Percentiles rank a stretch among this genome's conserved stretches.
Evolutionary conservation across 192 early-diverging fungal genomes (phyloP).

Genomic region (Dissophora globulifera): DNA sequence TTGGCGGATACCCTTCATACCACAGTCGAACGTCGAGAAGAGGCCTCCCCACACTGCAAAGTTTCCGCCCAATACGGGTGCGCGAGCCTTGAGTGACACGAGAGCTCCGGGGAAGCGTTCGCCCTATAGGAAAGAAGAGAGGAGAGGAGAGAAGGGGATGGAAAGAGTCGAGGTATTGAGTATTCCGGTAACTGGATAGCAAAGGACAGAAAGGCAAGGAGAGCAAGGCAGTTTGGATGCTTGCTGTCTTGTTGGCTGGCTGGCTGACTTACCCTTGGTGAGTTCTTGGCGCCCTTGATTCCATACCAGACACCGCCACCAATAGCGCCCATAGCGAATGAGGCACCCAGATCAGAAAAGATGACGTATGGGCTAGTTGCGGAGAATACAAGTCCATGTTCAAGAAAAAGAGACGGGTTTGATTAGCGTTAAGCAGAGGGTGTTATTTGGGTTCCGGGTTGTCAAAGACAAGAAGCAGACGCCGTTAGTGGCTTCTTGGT

Average conservation of each 20-base stretch:
- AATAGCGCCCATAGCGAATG: conserved; percentile 97
- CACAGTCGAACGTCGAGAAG: conserved; percentile 98
- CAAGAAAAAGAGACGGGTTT: neutral
- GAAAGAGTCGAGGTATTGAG: too few relatives aligned
- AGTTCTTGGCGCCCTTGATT: conserved; percentile 98
- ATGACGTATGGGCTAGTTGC: conserved; percentile 80
- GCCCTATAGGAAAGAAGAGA: conserved; percentile 54
- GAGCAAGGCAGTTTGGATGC: neutral
- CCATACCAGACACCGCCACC: conserved; percentile 97
- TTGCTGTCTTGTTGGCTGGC: too few relatives aligned
- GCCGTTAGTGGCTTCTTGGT: too few relatives aligned
- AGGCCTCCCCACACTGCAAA: conserved; percentile 99
- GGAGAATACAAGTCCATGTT: too few relatives aligned
- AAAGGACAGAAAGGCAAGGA: neutral
- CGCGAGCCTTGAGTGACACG: conserved; percentile 90
- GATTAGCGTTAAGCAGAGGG: neutral
- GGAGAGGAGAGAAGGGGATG: neutral
- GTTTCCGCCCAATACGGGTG: conserved; percentile 95
- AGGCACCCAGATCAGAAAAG: conserved; percentile 84
- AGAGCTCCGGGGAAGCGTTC: conserved; percentile 92
- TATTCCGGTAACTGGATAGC: too few relatives aligned
- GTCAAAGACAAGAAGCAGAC: too few relatives aligned
- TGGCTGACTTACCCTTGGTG: conserved; percentile 89
- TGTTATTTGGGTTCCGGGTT: too few relatives aligned
- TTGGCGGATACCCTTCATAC: conserved; percentile 89